A percentile compares a stretch with the other conserved stretches of the same genome.
phyloP scores from a whole-genome alignment of 1,284 basidiomycete genomes.

The Ceratobasidium sp. region DNA sequence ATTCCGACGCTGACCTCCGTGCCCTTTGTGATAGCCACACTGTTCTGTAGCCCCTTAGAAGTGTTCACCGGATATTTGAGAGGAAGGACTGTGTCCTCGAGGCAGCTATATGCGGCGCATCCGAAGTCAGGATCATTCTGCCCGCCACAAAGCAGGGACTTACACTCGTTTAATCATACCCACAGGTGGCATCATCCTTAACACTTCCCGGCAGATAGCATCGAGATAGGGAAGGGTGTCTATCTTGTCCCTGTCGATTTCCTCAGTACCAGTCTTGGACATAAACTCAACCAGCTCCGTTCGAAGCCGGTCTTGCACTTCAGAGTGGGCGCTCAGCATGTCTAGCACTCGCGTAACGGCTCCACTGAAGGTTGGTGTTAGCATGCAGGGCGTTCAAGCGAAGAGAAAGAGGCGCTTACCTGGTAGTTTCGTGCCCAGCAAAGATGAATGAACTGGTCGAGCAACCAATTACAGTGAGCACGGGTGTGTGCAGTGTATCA shows the following conservation, averaged over 20 bases:
- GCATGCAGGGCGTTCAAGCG: neutral
- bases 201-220: slow-evolving; percentile 71
- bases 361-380: slow-evolving; percentile 50
- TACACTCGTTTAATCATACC: slow-evolving; percentile 69
- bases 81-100: slow-evolving; percentile 17
- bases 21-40: slow-evolving; percentile 45
- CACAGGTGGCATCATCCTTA: slow-evolving; percentile 73
- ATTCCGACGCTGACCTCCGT: slow-evolving; percentile 48
- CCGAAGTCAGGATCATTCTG: neutral
- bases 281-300: slow-evolving; percentile 59
- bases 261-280: slow-evolving; percentile 49
- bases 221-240: slow-evolving; percentile 64
- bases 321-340: slow-evolving; percentile 55
- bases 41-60: neutral
- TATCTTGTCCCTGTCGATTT: slow-evolving; percentile 44
- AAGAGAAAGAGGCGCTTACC: neutral
- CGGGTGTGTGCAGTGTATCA: neutral
- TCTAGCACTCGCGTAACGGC: slow-evolving; percentile 61
- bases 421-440: slow-evolving; percentile 52
- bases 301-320: slow-evolving; percentile 67
- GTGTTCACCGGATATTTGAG: slow-evolving; percentile 8
- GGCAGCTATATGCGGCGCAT: neutral
- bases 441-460: no score
- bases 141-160: neutral
- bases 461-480: neutral